phyloP scores from a whole-genome alignment of 2,329 filamentous ascomycete species.

The Akanthomyces lecanii region DNA sequence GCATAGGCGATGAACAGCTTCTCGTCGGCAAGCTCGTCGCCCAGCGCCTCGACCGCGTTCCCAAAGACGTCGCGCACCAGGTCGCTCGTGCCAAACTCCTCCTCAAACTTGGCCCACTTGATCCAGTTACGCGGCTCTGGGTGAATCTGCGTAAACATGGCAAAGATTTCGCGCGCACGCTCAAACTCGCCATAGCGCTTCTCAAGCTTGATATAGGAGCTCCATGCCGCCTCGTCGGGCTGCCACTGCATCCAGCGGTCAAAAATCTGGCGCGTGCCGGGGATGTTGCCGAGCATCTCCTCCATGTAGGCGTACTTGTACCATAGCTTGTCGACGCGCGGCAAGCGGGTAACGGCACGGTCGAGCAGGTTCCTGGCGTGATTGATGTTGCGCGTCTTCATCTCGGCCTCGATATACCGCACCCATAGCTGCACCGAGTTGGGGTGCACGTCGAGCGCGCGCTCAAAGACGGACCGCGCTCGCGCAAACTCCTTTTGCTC shows the following conservation, averaged over 20 bases:
- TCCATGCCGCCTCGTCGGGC: constrained; percentile 93
- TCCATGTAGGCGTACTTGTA: constrained; percentile 99
- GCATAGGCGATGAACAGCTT: constrained; percentile 93
- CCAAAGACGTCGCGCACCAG: constrained; percentile 90
- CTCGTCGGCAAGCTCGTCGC: constrained; percentile 95
- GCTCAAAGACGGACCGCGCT: constrained; percentile 88
- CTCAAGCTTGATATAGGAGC: constrained; percentile 93
- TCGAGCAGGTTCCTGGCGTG: constrained; percentile 93
- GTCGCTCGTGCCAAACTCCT: constrained; percentile 90
- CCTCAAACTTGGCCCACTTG: constrained; percentile 96
- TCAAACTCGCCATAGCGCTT: constrained; percentile 93
- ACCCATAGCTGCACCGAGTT: constrained; percentile 87
- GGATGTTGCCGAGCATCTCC: constrained; percentile 92
- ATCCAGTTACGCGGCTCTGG: constrained; percentile 97
- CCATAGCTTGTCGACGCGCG: constrained; percentile 93
- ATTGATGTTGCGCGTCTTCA: constrained; percentile 90
- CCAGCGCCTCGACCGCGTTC: constrained; percentile 78
- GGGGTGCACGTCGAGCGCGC: constrained; percentile 85
- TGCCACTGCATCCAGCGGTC: constrained; percentile 99
- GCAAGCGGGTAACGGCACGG: constrained; percentile 86
- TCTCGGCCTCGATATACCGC: constrained; percentile 91
- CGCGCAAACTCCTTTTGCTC: constrained; percentile 96
- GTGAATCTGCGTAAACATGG: constrained; percentile 85
- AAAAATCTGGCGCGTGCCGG: constrained; percentile 88
- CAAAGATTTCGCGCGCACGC: constrained; percentile 82